Conservation (phyloP, 495 filamentous ascomycete genomes). For the Pyrenula aspistea region DNA sequence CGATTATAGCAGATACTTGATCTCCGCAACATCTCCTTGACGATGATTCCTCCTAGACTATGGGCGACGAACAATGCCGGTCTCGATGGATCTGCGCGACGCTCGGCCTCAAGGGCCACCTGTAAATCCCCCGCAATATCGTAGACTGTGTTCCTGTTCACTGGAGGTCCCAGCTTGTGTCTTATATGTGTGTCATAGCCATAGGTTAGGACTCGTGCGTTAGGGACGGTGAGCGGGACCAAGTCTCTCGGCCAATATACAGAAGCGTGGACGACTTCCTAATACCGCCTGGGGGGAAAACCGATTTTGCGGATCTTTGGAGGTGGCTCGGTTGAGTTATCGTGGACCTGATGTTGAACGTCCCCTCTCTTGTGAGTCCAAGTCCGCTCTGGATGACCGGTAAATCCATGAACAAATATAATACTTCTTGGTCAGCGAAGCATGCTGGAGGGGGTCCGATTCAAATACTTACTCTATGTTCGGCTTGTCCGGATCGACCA, state of each 20-base stretch:
- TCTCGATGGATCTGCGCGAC: slow-evolving; percentile 12
- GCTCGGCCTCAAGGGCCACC: slow-evolving; percentile 15
- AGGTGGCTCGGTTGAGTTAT: not conserved
- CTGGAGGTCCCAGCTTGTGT: slow-evolving; percentile 1
- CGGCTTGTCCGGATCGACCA: not conserved
- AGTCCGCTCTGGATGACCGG: not conserved
- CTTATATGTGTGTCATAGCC: slow-evolving; percentile 9
- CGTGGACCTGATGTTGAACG: not conserved
- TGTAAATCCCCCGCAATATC: slow-evolving; percentile 12
- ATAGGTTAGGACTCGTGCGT: slow-evolving; percentile 12
- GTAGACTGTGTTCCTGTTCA: slow-evolving; percentile 7
- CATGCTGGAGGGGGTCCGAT: not conserved
- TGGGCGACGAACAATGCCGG: slow-evolving; percentile 36
- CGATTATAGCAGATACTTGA: not conserved
- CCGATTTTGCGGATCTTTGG: not conserved
- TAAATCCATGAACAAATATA: slow-evolving; percentile 1
- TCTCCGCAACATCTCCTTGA: slow-evolving; percentile 22
- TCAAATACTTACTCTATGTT: not conserved
- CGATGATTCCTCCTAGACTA: slow-evolving; percentile 39
- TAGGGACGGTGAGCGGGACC: slow-evolving; percentile 5
- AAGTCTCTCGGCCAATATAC: slow-evolving; percentile 9
- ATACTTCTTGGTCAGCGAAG: not conserved
- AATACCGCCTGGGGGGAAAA: not conserved
- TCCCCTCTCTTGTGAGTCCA: not conserved
- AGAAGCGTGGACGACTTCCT: slow-evolving; percentile 1